phyloP scores from a whole-genome alignment of 257 asterid genomes.

The Handroanthus guayacan region DNA sequence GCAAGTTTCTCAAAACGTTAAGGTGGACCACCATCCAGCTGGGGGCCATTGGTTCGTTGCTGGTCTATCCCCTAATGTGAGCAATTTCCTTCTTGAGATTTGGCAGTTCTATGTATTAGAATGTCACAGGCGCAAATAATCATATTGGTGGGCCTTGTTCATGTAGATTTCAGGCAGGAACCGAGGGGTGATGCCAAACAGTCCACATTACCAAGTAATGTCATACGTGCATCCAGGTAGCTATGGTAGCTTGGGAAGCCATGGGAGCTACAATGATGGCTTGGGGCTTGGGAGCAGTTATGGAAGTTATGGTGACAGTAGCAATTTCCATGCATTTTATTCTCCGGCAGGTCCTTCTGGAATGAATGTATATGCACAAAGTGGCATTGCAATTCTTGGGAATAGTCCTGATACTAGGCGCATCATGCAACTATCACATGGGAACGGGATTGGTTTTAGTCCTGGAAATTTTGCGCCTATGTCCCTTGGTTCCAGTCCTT shows the following conservation, averaged over 20 bases:
- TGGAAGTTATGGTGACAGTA: conserved; percentile 93
- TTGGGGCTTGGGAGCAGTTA: conserved; percentile 83
- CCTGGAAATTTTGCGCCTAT: conserved; percentile 87
- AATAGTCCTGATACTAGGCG: conserved; percentile 93
- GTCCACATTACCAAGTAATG: conserved; percentile 83
- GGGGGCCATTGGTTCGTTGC: conserved; percentile 99
- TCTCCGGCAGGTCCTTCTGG: conserved; percentile 94
- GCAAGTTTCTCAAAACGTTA: conserved; percentile 88
- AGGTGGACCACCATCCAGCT: conserved; percentile 97
- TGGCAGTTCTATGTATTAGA: conserved; percentile 30
- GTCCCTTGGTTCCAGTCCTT: conserved; percentile 99
- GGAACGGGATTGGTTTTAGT: conserved; percentile 87
- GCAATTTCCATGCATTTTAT: conserved; percentile 83
- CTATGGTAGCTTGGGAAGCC: conserved; percentile 98
- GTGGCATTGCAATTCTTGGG: conserved; percentile 77
- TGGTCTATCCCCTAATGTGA: conserved; percentile 98
- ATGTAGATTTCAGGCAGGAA: conserved; percentile 82
- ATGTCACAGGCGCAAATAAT: conserved; percentile 20
- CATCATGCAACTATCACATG: conserved; percentile 70
- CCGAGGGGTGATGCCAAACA: conserved; percentile 67
- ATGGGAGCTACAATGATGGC: conserved; percentile 93
- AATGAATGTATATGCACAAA: conserved; percentile 74
- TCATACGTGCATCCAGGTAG: conserved; percentile 85
- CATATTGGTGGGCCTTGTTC: conserved; percentile 32
- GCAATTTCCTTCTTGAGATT: conserved; percentile 44